A percentile compares a stretch with the other conserved stretches of the same genome.
phyloP scores from a whole-genome alignment of 2,329 filamentous ascomycete genomes.

The Dothiorella sarmentorum region DNA sequence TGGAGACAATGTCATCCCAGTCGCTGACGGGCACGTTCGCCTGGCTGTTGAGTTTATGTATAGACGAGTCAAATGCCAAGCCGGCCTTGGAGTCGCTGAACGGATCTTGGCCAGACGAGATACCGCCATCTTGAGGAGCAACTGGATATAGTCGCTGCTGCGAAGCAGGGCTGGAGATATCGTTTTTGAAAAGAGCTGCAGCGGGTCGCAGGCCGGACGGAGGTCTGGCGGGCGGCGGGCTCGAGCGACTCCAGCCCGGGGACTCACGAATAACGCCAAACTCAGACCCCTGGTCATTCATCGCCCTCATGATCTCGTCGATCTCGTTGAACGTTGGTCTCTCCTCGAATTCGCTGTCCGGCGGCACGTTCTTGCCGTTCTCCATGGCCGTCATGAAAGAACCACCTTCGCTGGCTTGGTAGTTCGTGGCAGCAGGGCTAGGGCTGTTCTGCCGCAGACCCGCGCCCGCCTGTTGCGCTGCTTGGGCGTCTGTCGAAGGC shows the following conservation, averaged over 20 bases:
- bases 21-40: conserved; percentile 73
- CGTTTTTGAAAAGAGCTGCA: conserved; percentile 57
- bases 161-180: conserved; percentile 71
- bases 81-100: conserved; percentile 62
- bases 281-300: conserved; percentile 70
- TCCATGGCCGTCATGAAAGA: conserved; percentile 39
- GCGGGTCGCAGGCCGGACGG: conserved; percentile 32
- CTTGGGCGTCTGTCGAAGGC: conserved; percentile 29
- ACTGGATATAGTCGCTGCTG: conserved; percentile 46
- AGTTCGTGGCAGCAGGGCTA: conserved; percentile 35
- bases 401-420: conserved; percentile 39
- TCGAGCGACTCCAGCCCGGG: conserved; percentile 7
- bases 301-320: conserved; percentile 85
- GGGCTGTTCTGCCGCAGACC: conserved; percentile 28
- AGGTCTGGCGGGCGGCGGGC: conserved; percentile 25
- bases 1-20: conserved; percentile 84
- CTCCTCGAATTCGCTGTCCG: conserved; percentile 37
- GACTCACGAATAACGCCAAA: conserved; percentile 65
- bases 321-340: conserved; percentile 72
- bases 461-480: not conserved
- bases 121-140: conserved; percentile 16
- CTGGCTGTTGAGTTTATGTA: conserved; percentile 62
- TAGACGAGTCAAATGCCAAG: conserved; percentile 52
- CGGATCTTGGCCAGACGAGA: conserved; percentile 48
- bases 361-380: conserved; percentile 29